Evolutionary conservation across 2,329 filamentous ascomycete genomes (phyloP).

Genomic region (Fusarium nematophilum): DNA sequence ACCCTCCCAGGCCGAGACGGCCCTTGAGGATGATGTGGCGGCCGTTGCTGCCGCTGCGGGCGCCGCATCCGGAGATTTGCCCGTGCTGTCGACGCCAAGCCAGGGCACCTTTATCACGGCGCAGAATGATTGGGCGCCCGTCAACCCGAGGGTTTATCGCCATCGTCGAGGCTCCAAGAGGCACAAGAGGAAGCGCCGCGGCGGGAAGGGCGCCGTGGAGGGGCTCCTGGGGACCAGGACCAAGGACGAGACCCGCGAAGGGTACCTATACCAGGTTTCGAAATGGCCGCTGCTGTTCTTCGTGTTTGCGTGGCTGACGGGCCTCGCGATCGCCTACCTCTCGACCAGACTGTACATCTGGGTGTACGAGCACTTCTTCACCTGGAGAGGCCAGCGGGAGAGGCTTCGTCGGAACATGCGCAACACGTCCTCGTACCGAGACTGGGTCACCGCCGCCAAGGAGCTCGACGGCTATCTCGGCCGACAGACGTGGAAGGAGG

Average conservation of each 20-base stretch:
- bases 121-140: slow-evolving; percentile 94
- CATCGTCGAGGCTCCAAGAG: slow-evolving; percentile 53
- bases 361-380: slow-evolving; percentile 89
- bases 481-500: slow-evolving; percentile 82
- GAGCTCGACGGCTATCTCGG: slow-evolving; percentile 84
- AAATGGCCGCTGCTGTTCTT: slow-evolving; percentile 92
- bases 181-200: slow-evolving; percentile 44
- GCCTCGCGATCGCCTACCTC: slow-evolving; percentile 78
- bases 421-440: slow-evolving; percentile 77
- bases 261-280: slow-evolving; percentile 86
- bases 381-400: slow-evolving; percentile 86
- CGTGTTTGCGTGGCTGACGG: slow-evolving; percentile 82
- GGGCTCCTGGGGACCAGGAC: slow-evolving; percentile 66
- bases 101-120: slow-evolving; percentile 80
- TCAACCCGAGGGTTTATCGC: slow-evolving; percentile 74
- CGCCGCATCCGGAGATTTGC: slow-evolving; percentile 52
- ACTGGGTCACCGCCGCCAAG: slow-evolving; percentile 85
- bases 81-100: slow-evolving; percentile 37
- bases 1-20: slow-evolving; percentile 48
- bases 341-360: slow-evolving; percentile 90
- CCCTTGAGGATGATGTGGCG: slow-evolving; percentile 48
- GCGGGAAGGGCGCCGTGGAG: slow-evolving; percentile 53
- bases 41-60: slow-evolving; percentile 54
- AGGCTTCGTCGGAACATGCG: slow-evolving; percentile 77
- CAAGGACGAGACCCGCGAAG: slow-evolving; percentile 94